Evolutionary conservation across 768 basidiomycete species (phyloP).

Genomic region (Agaricus blazei): DNA sequence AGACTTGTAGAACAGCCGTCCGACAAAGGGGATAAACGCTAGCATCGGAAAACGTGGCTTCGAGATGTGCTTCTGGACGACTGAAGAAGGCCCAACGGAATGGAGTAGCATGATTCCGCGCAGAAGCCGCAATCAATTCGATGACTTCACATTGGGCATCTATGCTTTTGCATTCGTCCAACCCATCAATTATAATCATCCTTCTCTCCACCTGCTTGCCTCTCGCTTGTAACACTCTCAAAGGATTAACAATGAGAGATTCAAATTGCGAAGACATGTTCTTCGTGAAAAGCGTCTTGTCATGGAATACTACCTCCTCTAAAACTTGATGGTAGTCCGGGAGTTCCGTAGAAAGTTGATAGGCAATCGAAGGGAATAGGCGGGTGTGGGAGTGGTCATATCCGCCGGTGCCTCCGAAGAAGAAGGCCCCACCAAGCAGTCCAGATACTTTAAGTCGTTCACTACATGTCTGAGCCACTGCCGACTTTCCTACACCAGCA

Average conservation of each 20-base stretch:
- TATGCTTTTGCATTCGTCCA: neutral
- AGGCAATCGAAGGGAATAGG: constrained; percentile 5
- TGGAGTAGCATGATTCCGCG: neutral
- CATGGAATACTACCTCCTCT: neutral
- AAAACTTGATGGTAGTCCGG: neutral
- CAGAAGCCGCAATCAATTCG: neutral
- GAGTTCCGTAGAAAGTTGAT: neutral
- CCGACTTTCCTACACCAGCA: constrained; percentile 8
- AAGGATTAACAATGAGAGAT: neutral
- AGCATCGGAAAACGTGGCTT: neutral
- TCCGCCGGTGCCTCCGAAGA: neutral
- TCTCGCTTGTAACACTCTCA: neutral
- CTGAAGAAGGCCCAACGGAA: constrained; percentile 4
- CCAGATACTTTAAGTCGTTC: neutral
- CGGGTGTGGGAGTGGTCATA: neutral
- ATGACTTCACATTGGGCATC: neutral
- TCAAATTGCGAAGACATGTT: neutral
- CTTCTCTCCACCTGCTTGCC: neutral
- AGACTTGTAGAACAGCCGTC: neutral
- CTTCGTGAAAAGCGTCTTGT: neutral
- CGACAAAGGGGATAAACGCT: neutral
- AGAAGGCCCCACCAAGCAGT: constrained; percentile 6
- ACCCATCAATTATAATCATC: neutral
- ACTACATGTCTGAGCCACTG: constrained; percentile 3
- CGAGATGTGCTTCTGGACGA: neutral